These are phyloP conservation scores for Parafenestella ontariensis DNA, from an alignment of 2,329 filamentous ascomycete species.

Conservation along the genomic window DNA sequence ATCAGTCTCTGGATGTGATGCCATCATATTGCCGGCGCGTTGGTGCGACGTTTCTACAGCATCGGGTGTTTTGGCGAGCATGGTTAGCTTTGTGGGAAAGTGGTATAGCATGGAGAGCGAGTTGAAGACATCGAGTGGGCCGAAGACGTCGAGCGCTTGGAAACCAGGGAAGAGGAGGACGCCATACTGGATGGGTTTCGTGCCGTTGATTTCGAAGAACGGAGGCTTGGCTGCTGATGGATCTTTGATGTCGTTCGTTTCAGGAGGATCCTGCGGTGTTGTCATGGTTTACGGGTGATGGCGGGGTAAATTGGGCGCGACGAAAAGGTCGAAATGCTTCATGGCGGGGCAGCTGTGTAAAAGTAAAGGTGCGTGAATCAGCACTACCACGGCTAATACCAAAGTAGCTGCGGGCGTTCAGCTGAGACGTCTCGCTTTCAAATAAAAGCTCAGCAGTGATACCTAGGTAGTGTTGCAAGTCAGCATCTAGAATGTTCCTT, in stretches of 20 bases:
- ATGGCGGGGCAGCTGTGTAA: not conserved
- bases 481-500: conserved; percentile 1
- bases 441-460: too few species aligned
- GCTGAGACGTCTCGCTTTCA: not conserved
- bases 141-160: conserved; percentile 46
- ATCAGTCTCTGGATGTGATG: conserved; percentile 23
- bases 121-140: conserved; percentile 56
- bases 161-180: conserved; percentile 31
- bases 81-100: conserved; percentile 36
- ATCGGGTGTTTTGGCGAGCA: conserved; percentile 28
- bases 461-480: not conserved
- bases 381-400: not conserved
- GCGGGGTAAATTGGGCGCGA: not conserved
- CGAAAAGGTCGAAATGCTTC: not conserved
- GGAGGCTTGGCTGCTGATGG: conserved; percentile 4
- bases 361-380: not conserved
- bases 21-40: conserved; percentile 21
- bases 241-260: conserved; percentile 1
- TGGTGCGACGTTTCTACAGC: conserved; percentile 32
- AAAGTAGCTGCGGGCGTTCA: not conserved
- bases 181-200: conserved; percentile 27
- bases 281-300: conserved; percentile 7
- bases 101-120: conserved; percentile 35
- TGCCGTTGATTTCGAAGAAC: conserved; percentile 16
- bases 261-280: not conserved